A percentile compares a stretch with the other conserved stretches of the same genome.
Conservation (phyloP, 306 rosid species). For the Cicer bijugum region DNA sequence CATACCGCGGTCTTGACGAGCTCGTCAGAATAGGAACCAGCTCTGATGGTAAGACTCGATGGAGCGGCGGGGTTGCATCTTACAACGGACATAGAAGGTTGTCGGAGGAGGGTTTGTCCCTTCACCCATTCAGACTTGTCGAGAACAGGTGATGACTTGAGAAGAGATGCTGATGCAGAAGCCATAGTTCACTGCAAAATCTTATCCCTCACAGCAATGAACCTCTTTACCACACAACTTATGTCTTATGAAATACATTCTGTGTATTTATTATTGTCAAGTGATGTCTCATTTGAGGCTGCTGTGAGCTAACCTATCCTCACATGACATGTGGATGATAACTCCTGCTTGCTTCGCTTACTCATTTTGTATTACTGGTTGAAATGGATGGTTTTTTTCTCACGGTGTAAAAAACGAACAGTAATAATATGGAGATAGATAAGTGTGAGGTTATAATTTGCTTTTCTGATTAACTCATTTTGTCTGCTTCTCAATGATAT, state of each 20-base stretch:
- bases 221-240: conserved; percentile 63
- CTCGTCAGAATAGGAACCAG: conserved; percentile 85
- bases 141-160: conserved; percentile 80
- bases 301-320: conserved; percentile 52
- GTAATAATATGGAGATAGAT: background rate
- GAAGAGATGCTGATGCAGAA: conserved; percentile 81
- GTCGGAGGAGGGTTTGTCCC: conserved; percentile 81
- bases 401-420: conserved; percentile 53
- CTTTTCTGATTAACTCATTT: conserved; percentile 31
- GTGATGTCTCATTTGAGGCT: conserved; percentile 81
- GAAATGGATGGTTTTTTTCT: conserved; percentile 51
- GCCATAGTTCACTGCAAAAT: conserved; percentile 45
- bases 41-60: conserved; percentile 67
- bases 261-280: conserved; percentile 58
- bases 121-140: conserved; percentile 93
- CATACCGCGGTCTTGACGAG: conserved; percentile 95
- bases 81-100: conserved; percentile 52
- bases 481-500: conserved; percentile 48
- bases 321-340: conserved; percentile 66
- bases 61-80: conserved; percentile 63
- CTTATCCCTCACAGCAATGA: conserved; percentile 67
- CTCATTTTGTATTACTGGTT: conserved; percentile 49
- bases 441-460: conserved; percentile 57
- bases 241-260: conserved; percentile 45
- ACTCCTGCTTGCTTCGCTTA: conserved; percentile 50